Conservation (phyloP, 2,329 filamentous ascomycete genomes). For the Claviceps sp. region DNA sequence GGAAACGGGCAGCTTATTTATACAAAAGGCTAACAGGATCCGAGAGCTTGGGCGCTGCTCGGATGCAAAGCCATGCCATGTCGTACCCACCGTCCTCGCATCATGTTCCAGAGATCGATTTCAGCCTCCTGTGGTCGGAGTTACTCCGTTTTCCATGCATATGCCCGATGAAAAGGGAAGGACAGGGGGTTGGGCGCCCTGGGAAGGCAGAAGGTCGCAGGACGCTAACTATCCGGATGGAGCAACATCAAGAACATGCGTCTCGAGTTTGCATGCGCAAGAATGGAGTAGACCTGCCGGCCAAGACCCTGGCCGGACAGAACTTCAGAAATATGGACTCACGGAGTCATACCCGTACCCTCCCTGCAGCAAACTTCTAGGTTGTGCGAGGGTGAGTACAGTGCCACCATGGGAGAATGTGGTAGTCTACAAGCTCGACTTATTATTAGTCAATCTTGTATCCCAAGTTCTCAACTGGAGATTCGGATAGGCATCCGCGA, state of each 20-base stretch:
- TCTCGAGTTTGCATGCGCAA: not conserved
- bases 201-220: not conserved
- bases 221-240: not conserved
- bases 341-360: not conserved
- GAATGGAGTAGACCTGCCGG: not conserved
- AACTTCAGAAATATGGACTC: too few species aligned
- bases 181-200: not conserved
- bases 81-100: not conserved
- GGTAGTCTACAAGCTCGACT: not conserved
- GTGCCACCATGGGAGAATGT: not conserved
- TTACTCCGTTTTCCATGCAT: not conserved
- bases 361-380: not conserved
- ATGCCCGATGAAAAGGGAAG: not conserved
- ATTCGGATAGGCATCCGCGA: too few species aligned
- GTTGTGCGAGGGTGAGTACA: not conserved
- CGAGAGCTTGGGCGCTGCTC: not conserved
- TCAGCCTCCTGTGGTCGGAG: not conserved
- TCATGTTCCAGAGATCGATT: not conserved
- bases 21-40: not conserved
- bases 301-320: not conserved
- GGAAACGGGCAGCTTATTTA: constrained; percentile 1
- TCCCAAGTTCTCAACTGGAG: too few species aligned
- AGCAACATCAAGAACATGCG: not conserved
- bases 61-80: not conserved
- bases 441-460: too few species aligned